phyloP scores from a whole-genome alignment of 2,329 filamentous ascomycete genomes.

The Trichoderma aggressivum region DNA sequence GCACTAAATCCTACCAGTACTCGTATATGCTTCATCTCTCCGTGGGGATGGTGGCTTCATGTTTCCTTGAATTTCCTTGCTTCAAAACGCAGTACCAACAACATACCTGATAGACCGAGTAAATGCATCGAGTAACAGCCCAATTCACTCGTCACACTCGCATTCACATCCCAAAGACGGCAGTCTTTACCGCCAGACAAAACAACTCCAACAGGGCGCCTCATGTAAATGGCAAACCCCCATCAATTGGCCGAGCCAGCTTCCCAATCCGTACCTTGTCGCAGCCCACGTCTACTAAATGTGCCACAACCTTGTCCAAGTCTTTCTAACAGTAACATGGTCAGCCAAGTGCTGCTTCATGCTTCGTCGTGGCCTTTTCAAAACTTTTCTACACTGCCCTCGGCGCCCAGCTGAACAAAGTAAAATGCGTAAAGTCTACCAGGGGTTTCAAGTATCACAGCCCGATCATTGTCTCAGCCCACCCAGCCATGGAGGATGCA shows the following conservation, averaged over 20 bases:
- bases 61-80: background rate
- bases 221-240: conserved; percentile 1
- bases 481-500: background rate
- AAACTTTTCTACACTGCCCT: background rate
- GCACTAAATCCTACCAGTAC: background rate
- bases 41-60: background rate
- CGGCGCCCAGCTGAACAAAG: background rate
- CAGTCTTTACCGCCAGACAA: background rate
- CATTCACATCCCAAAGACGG: background rate
- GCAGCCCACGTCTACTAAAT: background rate
- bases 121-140: background rate
- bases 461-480: background rate
- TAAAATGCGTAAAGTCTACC: background rate
- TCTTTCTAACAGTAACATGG: background rate
- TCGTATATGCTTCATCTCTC: background rate
- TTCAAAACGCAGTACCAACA: background rate
- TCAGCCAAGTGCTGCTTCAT: background rate
- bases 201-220: background rate
- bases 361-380: background rate
- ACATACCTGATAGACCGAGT: background rate
- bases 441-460: background rate
- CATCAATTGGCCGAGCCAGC: conserved; percentile 4
- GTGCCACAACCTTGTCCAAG: background rate
- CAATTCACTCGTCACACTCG: background rate
- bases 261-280: conserved; percentile 8